phyloP scores from a whole-genome alignment of 495 filamentous ascomycete species.

The Aspergillus bridgeri region DNA sequence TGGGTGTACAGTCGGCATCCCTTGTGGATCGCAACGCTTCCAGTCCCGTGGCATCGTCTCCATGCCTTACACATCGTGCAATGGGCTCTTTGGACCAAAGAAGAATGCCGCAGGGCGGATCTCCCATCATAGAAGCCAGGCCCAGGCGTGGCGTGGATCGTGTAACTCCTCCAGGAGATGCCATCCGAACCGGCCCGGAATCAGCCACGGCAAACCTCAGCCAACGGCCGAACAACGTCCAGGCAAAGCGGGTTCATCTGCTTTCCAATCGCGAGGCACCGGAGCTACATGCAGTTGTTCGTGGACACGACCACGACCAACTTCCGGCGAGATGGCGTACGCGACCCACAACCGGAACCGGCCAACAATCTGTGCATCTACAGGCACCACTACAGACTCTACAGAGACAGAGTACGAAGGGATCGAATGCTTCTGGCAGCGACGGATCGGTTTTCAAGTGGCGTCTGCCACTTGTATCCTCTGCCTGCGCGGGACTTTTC shows the following conservation, averaged over 20 bases:
- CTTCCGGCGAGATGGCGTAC: neutral
- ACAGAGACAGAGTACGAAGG: neutral
- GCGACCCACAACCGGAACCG: neutral
- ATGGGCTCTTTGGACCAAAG: neutral
- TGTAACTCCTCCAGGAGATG: neutral
- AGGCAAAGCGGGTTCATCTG: too few relatives aligned
- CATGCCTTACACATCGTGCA: neutral
- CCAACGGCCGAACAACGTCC: neutral
- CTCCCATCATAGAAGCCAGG: neutral
- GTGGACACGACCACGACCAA: neutral
- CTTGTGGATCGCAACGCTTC: neutral
- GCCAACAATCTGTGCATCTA: neutral
- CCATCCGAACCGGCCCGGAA: neutral
- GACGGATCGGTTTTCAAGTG: neutral
- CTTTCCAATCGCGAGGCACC: neutral
- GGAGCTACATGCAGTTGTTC: neutral
- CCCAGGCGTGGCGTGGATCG: neutral
- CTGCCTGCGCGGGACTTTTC: neutral
- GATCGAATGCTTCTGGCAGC: neutral
- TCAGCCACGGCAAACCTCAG: neutral
- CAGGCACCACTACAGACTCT: neutral
- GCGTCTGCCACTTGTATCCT: neutral
- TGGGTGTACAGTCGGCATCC: neutral
- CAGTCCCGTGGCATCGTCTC: neutral
- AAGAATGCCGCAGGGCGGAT: neutral